Evolutionary conservation across 139 green algal genomes (phyloP), one percentile per base, ranked within the genome.

Genomic region (Chlorella sp.): DNA sequence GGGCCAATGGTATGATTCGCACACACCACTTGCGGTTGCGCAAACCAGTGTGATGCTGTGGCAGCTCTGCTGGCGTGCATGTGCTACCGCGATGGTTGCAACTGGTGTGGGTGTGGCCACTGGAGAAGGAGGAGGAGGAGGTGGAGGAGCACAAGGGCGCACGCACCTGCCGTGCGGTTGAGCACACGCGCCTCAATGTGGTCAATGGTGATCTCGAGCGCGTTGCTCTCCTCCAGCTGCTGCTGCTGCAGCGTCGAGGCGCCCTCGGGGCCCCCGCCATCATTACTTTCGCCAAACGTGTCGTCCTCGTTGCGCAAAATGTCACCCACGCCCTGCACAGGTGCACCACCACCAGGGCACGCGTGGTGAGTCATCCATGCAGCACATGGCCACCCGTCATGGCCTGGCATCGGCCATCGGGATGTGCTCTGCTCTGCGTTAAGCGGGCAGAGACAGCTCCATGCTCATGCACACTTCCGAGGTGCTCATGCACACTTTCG

Each of bases 91-190:
- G n/a, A n/a, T n/a, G n/a, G n/a, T n/a, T n/a, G n/a, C n/a, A n/a
- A n/a, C n/a, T n/a, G n/a, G n/a, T n/a, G n/a, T n/a, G n/a, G n/a
- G n/a, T n/a, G n/a, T n/a, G n/a, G n/a, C n/a, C n/a, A n/a, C n/a
- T n/a, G n/a, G n/a, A n/a, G n/a, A n/a, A n/a, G n/a, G n/a, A n/a
- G n/a, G n/a, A n/a, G n/a, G n/a, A n/a, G n/a, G n/a, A n/a, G n/a
- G 14, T 22, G 22, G 5, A 68, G 10, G 20, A n/a, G n/a, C n/a
- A n/a, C n/a, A n/a, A n/a, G n/a, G n/a, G n/a, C n/a, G n/a, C n/a
- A n/a, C 61, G 42, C 62, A 73, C 73, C 73, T 23, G 74, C 74
- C 2, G 74, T 67, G 3, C 62, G 66, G 74, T 79, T 79, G 20
- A 75, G 74, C 74, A 79, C 20, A 23, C 68, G 60, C 2, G 67